Evolutionary conservation across 345 rosid species (phyloP), one percentile per base, ranked within the genome.

Genomic region (Laguncularia racemosa): DNA sequence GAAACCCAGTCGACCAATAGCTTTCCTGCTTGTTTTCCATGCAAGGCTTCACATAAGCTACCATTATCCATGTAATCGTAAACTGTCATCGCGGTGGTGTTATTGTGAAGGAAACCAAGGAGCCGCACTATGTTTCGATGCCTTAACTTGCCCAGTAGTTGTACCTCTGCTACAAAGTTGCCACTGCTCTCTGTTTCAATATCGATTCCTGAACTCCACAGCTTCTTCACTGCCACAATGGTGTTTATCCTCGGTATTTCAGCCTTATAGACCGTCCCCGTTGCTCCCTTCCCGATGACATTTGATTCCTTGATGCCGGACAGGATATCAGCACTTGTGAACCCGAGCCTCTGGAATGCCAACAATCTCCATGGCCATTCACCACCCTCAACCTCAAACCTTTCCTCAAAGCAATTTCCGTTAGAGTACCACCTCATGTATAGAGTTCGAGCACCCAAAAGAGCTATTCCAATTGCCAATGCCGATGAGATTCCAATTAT

Each of bases 311-410:
- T 84, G 54, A 93, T 69, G 65, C 91, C 76, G 20, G 86, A 67
- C 2, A 86, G 78, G 60, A 93, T 79, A 57, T 89, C 99, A 19
- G 79, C 51, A 23, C 95, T 78, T 14, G 89, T 83, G 68, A 93
- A 89, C 13, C 84, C 85, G 17, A 93, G 77, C 67, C 95, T 85
- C 66, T 93, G 96, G 83, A 89, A 93, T 70, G 91, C 97, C 84
- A 79, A 73, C 48, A 89, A 53, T 68, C 84, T 81, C 99, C 99
- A 93, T 2, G 99, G 96, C 96, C 99, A 93, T 58, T 83, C 86
- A 55, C 77, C 81, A 2, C 56, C 71, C 20, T 84, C 81, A 59
- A 65, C 71, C 48, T 73, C 83, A 9, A 72, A 69, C 56, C 68
- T 69, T 56, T 77, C 86, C 55, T 70, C 76, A 9, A 78, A 74